These are phyloP conservation scores for Tubosaeta sp. DNA, from an alignment of 768 basidiomycete species.

Conservation along the genomic window DNA sequence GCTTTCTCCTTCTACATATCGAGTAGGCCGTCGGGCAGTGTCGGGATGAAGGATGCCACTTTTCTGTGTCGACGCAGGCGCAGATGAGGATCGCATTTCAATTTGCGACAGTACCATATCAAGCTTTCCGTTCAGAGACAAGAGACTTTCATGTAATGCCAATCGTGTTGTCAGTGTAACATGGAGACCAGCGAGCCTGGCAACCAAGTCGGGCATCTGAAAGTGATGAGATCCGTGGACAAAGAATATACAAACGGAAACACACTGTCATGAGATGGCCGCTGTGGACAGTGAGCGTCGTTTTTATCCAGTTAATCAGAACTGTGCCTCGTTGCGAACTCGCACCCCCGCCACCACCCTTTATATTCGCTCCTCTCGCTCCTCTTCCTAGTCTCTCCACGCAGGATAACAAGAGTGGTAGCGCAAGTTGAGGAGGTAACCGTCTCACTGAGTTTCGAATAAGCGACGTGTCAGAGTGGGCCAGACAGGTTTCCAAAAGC, in stretches of 20 bases:
- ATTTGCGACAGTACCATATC: conserved; percentile 95
- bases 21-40: conserved; percentile 38
- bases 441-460: conserved; percentile 85
- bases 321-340: conserved; percentile 72
- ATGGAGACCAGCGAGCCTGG: conserved; percentile 81
- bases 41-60: conserved; percentile 36
- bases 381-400: conserved; percentile 84
- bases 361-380: conserved; percentile 64
- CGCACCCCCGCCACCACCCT: conserved; percentile 74
- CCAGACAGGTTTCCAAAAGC: conserved; percentile 81
- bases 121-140: conserved; percentile 82
- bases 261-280: conserved; percentile 92
- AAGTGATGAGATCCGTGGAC: conserved; percentile 9
- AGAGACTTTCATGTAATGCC: conserved; percentile 76
- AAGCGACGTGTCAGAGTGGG: conserved; percentile 75
- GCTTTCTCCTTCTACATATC: conserved; percentile 80
- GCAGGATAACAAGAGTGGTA: conserved; percentile 83
- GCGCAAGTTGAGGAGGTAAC: conserved; percentile 80
- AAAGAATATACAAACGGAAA: conserved; percentile 13
- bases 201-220: conserved; percentile 90
- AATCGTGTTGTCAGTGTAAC: conserved; percentile 75
- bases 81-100: conserved; percentile 76
- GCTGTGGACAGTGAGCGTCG: conserved; percentile 80
- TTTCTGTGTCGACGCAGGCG: conserved; percentile 50
- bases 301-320: conserved; percentile 74